Percentiles rank a stretch among this genome's conserved stretches.
phyloP scores from a whole-genome alignment of 805 yeast species.

The Clavispora carvajalis region DNA sequence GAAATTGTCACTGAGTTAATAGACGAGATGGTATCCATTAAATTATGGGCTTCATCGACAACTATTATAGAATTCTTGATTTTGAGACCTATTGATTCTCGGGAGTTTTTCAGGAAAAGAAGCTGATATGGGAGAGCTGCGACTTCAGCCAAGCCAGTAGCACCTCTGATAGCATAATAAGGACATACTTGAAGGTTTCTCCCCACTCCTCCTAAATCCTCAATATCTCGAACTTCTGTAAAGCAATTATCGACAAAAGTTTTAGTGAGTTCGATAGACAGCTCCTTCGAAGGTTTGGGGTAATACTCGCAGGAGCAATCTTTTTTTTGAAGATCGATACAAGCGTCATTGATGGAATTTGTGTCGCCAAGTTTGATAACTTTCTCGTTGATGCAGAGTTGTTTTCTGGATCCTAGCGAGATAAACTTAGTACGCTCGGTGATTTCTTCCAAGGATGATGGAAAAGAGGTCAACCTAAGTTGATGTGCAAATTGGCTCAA shows the following conservation, averaged over 20 bases:
- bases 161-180: conserved; percentile 66
- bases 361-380: conserved; percentile 46
- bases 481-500: conserved; percentile 76
- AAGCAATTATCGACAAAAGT: conserved; percentile 53
- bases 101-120: conserved; percentile 53
- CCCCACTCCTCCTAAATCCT: conserved; percentile 67
- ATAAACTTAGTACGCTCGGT: conserved; percentile 58
- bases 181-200: conserved; percentile 60
- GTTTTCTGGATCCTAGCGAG: conserved; percentile 80
- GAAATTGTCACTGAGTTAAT: conserved; percentile 62
- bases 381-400: conserved; percentile 69
- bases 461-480: conserved; percentile 54
- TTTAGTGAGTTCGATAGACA: conserved; percentile 8
- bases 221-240: conserved; percentile 66
- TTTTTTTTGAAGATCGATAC: conserved; percentile 60
- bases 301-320: conserved; percentile 22
- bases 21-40: conserved; percentile 68
- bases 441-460: conserved; percentile 47
- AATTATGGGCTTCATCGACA: conserved; percentile 90
- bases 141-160: conserved; percentile 59
- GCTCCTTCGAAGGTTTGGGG: conserved; percentile 32
- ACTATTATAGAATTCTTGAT: conserved; percentile 64
- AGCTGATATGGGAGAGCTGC: conserved; percentile 84
- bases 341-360: conserved; percentile 70
- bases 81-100: conserved; percentile 55